Base-by-base conservation (phyloP, 2,329 filamentous ascomycete genomes). In the Chalaropsis ovoidea region DNA sequence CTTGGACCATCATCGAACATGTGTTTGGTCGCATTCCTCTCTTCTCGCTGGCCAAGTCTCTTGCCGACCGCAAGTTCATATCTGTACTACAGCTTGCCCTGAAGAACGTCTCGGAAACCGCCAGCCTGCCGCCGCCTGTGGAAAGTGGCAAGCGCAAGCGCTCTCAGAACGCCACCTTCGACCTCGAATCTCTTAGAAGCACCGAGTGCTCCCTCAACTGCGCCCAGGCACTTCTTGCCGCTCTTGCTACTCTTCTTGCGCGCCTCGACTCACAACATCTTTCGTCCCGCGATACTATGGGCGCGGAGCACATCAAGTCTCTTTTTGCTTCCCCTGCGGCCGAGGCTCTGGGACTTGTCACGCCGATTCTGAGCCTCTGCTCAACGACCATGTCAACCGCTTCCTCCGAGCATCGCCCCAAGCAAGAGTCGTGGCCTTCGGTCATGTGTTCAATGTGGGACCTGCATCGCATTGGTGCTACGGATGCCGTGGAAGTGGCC, bases 1-100 rank as follows among this genome's bases (percentile, higher is more conserved):
- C 82, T 10, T 87, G 84, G 88, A 78, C 76, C 39, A 79, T 90
- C 43, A 73, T 91, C 27, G 77, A 78, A 56, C 80, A 80, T 67
- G 77, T 87, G 61, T 80, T 89, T 64, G 77, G 79, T 62, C 77
- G 84, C n/a, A 82, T 93, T 19, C 86, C 89, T 0, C 77, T 85
- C 0, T 85, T 87, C 58, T 86, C 84, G 11, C 78, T 89, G 27
- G 88, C 89, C 8, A 85, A 85, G 67, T 84, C 88, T 3, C 79
- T 95, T 6, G 85, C 83, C 24, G 86, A 91, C 67, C 80, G 86
- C 66, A 81, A 83, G 58, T 89, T 95, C 64, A 75, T 88, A 42
- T 75, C 76, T 0, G 81, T 90, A 10, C 73, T 95, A 52, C 83
- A 86, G 70, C 81, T 84, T 70, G 83, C 86, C 0, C 75, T 91